These are phyloP conservation scores for Hemileia vastatrix DNA, from an alignment of 1,284 basidiomycete genomes.

Conservation along the genomic window DNA sequence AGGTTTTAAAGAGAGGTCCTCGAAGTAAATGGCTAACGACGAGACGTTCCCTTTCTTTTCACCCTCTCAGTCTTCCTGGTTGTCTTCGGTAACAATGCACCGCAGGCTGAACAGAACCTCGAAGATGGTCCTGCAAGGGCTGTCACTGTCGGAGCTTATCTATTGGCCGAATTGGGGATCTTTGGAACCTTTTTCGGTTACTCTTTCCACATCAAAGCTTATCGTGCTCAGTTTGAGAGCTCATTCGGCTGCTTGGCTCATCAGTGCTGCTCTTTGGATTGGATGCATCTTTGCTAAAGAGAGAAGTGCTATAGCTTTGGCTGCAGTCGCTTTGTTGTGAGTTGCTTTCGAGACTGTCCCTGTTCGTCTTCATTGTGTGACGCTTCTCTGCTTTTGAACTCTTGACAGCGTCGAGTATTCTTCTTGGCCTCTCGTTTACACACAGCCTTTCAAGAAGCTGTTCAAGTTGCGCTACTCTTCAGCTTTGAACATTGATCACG, in stretches of 20 bases:
- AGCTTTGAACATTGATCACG: conserved; percentile 36
- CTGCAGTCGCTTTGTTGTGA: conserved; percentile 26
- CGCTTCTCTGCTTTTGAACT: background rate
- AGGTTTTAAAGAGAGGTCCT: too few species aligned
- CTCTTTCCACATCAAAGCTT: conserved; percentile 35
- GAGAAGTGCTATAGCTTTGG: conserved; percentile 30
- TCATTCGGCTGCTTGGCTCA: conserved; percentile 26
- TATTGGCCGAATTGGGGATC: conserved; percentile 28
- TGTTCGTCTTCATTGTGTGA: background rate
- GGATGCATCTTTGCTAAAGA: conserved; percentile 32
- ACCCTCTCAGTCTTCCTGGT: conserved; percentile 24
- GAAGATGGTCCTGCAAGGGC: conserved; percentile 29
- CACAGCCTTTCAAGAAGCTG: conserved; percentile 31
- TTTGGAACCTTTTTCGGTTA: conserved; percentile 27
- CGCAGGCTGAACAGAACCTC: conserved; percentile 23
- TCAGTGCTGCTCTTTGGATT: conserved; percentile 29
- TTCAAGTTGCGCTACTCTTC: conserved; percentile 32
- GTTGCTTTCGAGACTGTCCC: background rate
- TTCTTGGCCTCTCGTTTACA: conserved; percentile 32
- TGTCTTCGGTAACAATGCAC: conserved; percentile 36
- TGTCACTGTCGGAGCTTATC: conserved; percentile 31
- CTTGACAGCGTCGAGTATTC: conserved; percentile 26
- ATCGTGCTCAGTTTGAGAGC: conserved; percentile 33
- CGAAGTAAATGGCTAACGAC: too few species aligned
- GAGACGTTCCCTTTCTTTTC: too few species aligned